A percentile compares a stretch with the other conserved stretches of the same genome.
Conservation (phyloP, 345 rosid genomes). For the Dimocarpus longan region DNA sequence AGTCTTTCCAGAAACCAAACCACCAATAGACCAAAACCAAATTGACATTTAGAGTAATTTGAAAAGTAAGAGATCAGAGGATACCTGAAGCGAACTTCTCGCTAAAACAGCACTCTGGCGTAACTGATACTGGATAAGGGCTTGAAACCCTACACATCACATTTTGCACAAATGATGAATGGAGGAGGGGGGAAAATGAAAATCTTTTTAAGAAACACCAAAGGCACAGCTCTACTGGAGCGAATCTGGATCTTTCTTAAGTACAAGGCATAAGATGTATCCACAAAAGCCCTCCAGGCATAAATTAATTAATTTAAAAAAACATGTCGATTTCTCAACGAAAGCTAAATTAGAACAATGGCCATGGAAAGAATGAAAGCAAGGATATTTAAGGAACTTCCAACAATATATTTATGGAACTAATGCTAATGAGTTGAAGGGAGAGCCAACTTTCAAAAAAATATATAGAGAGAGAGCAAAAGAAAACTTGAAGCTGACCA, state of each 20-base stretch:
- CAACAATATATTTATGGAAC: slow-evolving; percentile 11
- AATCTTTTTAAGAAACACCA: slow-evolving; percentile 9
- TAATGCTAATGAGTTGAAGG: slow-evolving; percentile 13
- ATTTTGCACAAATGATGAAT: slow-evolving; percentile 17
- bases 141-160: slow-evolving; percentile 78
- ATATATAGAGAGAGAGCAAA: slow-evolving; percentile 30
- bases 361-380: slow-evolving; percentile 21
- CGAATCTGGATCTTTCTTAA: slow-evolving; percentile 1
- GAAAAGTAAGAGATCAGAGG: not conserved
- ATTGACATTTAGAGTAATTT: slow-evolving; percentile 8
- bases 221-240: slow-evolving; percentile 17
- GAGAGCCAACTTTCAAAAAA: slow-evolving; percentile 35
- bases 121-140: slow-evolving; percentile 83
- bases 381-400: slow-evolving; percentile 1
- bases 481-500: slow-evolving; percentile 71
- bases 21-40: not conserved
- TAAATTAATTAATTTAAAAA: not conserved
- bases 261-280: slow-evolving; percentile 6
- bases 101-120: slow-evolving; percentile 84
- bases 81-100: slow-evolving; percentile 88
- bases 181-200: not conserved
- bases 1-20: slow-evolving; percentile 18
- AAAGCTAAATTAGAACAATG: slow-evolving; percentile 13
- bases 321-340: slow-evolving; percentile 14
- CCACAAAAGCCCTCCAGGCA: slow-evolving; percentile 9